These are phyloP conservation scores for Nematodospora anomalae DNA, from an alignment of 1,139 yeast species.

Conservation along the genomic window DNA sequence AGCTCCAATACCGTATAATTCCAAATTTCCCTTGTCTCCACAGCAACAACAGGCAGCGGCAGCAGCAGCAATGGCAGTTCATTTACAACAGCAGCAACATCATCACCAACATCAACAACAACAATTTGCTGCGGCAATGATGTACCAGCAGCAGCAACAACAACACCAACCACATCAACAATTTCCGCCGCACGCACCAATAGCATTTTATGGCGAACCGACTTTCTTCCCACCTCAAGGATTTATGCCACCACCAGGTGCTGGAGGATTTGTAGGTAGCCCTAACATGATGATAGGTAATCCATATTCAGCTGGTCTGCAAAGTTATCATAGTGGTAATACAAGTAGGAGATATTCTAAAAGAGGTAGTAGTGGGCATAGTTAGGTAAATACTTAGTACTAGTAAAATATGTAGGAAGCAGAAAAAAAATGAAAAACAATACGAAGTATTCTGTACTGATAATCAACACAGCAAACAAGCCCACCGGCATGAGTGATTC, in stretches of 20 bases:
- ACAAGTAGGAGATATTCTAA: constrained; percentile 17
- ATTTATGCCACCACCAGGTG: constrained; percentile 33
- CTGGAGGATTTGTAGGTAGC: constrained; percentile 4
- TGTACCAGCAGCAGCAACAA: constrained; percentile 37
- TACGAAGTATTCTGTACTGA: no score
- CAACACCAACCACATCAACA: constrained; percentile 26
- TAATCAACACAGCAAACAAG: no score
- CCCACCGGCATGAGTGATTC: constrained; percentile 49
- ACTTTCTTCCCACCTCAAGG: constrained; percentile 39
- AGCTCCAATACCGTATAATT: constrained; percentile 16
- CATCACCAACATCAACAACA: constrained; percentile 22
- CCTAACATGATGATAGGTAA: constrained; percentile 9
- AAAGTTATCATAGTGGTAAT: constrained; percentile 14
- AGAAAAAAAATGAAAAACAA: no score
- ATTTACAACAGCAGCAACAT: constrained; percentile 38
- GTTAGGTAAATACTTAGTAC: no score
- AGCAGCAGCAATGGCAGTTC: constrained; percentile 35
- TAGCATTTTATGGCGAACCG: constrained; percentile 26
- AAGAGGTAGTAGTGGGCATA: constrained; percentile 15
- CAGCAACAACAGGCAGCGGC: constrained; percentile 28
- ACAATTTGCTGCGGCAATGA: constrained; percentile 25
- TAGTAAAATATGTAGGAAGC: no score
- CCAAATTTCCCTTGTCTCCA: constrained; percentile 26
- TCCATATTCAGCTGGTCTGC: constrained; percentile 5
- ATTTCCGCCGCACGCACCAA: constrained; percentile 23